phyloP scores from a whole-genome alignment of 2,329 filamentous ascomycete species.

The Verticillium longisporum region DNA sequence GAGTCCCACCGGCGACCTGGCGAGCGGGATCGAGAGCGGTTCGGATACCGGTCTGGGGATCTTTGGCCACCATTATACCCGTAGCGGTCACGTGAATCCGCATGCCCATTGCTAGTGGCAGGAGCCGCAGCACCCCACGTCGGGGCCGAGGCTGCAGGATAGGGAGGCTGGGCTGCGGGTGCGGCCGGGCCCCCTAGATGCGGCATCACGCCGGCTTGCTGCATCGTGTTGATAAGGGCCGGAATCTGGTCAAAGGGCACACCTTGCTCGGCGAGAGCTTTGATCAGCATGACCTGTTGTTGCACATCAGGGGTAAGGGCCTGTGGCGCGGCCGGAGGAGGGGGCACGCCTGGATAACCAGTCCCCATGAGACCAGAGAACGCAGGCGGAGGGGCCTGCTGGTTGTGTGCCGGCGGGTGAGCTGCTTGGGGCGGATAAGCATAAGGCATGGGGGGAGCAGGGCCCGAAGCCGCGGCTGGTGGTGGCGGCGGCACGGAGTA shows the following conservation, averaged over 20 bases:
- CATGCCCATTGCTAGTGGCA: constrained; percentile 24
- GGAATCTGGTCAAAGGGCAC: constrained; percentile 73
- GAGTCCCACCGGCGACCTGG: constrained; percentile 67
- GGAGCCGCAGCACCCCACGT: constrained; percentile 19
- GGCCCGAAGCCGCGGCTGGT: not conserved
- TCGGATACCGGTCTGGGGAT: constrained; percentile 54
- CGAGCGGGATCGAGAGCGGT: constrained; percentile 72
- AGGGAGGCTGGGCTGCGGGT: constrained; percentile 35
- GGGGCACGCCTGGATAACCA: constrained; percentile 8
- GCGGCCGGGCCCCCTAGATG: constrained; percentile 21
- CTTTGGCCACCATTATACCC: constrained; percentile 51
- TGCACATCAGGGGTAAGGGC: constrained; percentile 50
- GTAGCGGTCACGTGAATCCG: constrained; percentile 48
- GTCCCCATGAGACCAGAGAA: not conserved
- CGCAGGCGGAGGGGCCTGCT: not conserved
- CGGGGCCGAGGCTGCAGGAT: constrained; percentile 18
- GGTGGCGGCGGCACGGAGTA: not conserved
- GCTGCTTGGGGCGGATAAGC: constrained; percentile 25
- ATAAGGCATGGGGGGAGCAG: constrained; percentile 30
- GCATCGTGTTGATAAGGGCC: constrained; percentile 46
- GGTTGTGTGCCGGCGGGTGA: not conserved
- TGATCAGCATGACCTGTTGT: constrained; percentile 67
- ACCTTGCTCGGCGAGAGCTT: constrained; percentile 68
- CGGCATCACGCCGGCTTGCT: constrained; percentile 23
- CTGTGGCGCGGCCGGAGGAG: constrained; percentile 22